Conservation (phyloP, 345 rosid genomes). For the Aurinia saxatilis region DNA sequence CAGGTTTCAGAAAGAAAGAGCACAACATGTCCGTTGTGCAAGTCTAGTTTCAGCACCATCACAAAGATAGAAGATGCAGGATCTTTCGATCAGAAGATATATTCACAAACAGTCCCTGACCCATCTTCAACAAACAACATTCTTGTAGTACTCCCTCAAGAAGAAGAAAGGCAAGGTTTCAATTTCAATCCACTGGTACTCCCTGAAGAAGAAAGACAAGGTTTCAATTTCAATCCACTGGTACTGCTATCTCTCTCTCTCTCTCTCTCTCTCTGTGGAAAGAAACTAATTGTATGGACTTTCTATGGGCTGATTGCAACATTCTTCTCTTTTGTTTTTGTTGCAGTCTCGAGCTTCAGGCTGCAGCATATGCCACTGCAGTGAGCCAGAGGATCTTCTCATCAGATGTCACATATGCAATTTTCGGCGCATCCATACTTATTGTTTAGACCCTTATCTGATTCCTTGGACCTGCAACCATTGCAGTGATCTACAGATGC, state of each 20-base stretch:
- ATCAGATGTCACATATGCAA: slow-evolving; percentile 62
- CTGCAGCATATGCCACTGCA: slow-evolving; percentile 49
- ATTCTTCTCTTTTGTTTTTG: not conserved
- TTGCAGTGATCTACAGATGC: slow-evolving; percentile 68
- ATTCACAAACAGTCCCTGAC: slow-evolving; percentile 77
- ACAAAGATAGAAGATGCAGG: slow-evolving; percentile 70
- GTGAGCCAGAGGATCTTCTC: slow-evolving; percentile 77
- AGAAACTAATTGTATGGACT: not conserved
- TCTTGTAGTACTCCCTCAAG: slow-evolving; percentile 34
- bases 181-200: slow-evolving; percentile 49
- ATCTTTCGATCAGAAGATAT: slow-evolving; percentile 81
- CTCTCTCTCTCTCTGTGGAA: not conserved
- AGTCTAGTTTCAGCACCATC: slow-evolving; percentile 58
- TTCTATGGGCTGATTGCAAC: not conserved
- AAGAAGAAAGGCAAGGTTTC: slow-evolving; percentile 33
- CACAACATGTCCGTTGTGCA: slow-evolving; percentile 86
- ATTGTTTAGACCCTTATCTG: slow-evolving; percentile 78
- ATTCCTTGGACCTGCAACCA: slow-evolving; percentile 82
- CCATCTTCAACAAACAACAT: slow-evolving; percentile 35
- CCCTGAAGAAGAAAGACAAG: slow-evolving; percentile 34
- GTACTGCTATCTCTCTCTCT: slow-evolving; percentile 27
- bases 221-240: slow-evolving; percentile 38
- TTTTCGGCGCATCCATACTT: slow-evolving; percentile 52
- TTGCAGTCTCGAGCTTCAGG: slow-evolving; percentile 44
- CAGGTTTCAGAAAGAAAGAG: slow-evolving; percentile 54